Evolutionary conservation across 2,329 filamentous ascomycete species (phyloP).

Genomic region (Monilinia fructicola): DNA sequence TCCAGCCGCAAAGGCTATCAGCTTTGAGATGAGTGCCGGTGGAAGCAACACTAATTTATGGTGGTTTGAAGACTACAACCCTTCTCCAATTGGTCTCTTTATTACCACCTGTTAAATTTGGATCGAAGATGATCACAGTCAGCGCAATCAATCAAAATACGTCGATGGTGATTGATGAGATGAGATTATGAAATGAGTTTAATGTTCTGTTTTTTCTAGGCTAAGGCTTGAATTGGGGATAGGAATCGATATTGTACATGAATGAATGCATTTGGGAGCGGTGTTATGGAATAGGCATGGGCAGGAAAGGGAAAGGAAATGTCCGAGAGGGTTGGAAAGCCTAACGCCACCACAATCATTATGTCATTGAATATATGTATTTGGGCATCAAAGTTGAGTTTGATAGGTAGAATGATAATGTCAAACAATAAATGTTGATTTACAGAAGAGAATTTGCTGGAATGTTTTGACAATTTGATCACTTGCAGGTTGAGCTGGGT

Average conservation of each 20-base stretch:
- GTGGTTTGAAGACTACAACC: constrained; percentile 66
- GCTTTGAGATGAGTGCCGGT: constrained; percentile 49
- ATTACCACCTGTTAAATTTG: constrained; percentile 34
- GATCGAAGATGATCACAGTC: not conserved
- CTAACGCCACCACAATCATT: constrained; percentile 4
- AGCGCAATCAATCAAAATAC: not conserved
- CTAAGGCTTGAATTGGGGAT: not conserved
- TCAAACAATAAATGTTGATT: not conserved
- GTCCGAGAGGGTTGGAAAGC: no score
- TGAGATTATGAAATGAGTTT: not conserved
- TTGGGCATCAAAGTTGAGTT: not conserved
- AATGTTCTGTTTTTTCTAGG: not conserved
- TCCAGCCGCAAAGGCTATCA: constrained; percentile 52
- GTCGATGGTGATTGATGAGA: not conserved
- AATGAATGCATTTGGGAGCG: not conserved
- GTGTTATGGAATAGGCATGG: not conserved
- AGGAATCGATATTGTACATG: not conserved
- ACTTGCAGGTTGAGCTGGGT: no score
- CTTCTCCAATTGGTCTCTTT: constrained; percentile 46
- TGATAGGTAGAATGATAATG: not conserved
- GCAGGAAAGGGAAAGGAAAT: not conserved
- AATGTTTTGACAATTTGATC: not conserved
- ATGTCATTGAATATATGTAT: not conserved
- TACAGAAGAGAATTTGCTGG: fast-evolving
- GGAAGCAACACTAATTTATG: constrained; percentile 51